Conservation (phyloP, 1,284 basidiomycete genomes). For the Violaceomyces palustris region DNA sequence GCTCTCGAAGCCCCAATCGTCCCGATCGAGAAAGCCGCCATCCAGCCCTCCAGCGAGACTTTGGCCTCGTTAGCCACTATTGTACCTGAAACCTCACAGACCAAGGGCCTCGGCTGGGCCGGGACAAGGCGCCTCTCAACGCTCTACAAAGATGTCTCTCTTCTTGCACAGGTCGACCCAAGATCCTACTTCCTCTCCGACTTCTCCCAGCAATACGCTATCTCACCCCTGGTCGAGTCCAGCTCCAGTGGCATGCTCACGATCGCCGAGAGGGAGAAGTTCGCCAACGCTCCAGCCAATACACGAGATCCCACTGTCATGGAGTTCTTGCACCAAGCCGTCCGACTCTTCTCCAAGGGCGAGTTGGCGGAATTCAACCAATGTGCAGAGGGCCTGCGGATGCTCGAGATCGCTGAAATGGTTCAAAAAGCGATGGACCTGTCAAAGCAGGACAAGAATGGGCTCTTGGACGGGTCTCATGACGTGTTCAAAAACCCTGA, state of each 20-base stretch:
- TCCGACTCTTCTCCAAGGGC: slow-evolving; percentile 52
- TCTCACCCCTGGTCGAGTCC: slow-evolving; percentile 51
- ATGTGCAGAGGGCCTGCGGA: slow-evolving; percentile 52
- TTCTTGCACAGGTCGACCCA: slow-evolving; percentile 58
- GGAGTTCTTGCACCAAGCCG: slow-evolving; percentile 52
- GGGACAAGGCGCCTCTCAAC: slow-evolving; percentile 50
- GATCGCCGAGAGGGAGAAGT: slow-evolving; percentile 58
- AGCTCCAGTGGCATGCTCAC: slow-evolving; percentile 56
- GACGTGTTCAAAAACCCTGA: not conserved
- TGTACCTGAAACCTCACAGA: slow-evolving; percentile 48
- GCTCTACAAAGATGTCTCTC: slow-evolving; percentile 57
- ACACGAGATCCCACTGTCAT: slow-evolving; percentile 55
- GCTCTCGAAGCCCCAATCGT: slow-evolving; percentile 56
- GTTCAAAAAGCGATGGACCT: too few species aligned
- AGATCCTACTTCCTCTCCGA: slow-evolving; percentile 56
- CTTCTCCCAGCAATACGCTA: slow-evolving; percentile 51
- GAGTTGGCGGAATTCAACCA: slow-evolving; percentile 54
- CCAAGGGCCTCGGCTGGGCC: slow-evolving; percentile 30
- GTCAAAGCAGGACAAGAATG: not conserved
- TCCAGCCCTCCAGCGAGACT: slow-evolving; percentile 52
- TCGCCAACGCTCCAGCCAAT: slow-evolving; percentile 57
- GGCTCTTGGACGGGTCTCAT: not conserved
- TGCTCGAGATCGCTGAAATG: slow-evolving; percentile 52
- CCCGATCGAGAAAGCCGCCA: slow-evolving; percentile 55
- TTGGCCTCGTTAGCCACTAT: slow-evolving; percentile 53